These are phyloP conservation scores for Fusarium longipes DNA, from an alignment of 2,329 filamentous ascomycete genomes.

Conservation along the genomic window DNA sequence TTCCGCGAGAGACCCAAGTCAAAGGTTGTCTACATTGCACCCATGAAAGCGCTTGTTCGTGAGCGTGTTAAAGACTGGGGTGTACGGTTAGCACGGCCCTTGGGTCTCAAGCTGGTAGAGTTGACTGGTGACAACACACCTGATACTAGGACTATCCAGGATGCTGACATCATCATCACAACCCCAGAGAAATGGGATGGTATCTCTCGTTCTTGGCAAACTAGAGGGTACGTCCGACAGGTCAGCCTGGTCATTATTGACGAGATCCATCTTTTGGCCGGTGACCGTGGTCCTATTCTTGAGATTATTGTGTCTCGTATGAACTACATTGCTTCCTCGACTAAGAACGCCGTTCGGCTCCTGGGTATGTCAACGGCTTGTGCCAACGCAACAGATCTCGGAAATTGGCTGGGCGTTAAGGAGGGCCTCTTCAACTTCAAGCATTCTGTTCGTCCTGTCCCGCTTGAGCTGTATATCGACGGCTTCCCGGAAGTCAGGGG, in stretches of 20 bases:
- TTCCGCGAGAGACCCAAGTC: constrained; percentile 94
- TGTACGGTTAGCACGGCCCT: constrained; percentile 79
- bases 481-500: constrained; percentile 95
- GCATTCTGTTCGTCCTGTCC: constrained; percentile 95
- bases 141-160: constrained; percentile 92
- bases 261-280: constrained; percentile 96
- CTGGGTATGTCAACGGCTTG: constrained; percentile 99
- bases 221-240: constrained; percentile 92
- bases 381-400: constrained; percentile 93
- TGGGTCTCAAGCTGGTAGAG: constrained; percentile 92
- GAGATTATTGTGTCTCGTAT: constrained; percentile 95
- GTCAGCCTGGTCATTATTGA: constrained; percentile 98
- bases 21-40: constrained; percentile 98
- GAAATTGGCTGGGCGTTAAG: constrained; percentile 96
- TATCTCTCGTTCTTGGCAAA: constrained; percentile 99
- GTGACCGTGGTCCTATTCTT: constrained; percentile 95
- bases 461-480: constrained; percentile 95
- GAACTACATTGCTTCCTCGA: constrained; percentile 98
- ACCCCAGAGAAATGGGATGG: constrained; percentile 99
- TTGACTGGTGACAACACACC: constrained; percentile 97
- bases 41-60: constrained; percentile 98
- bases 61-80: constrained; percentile 98
- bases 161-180: constrained; percentile 97
- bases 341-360: constrained; percentile 86
- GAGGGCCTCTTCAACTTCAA: constrained; percentile 96